Percentiles rank a stretch among this genome's conserved stretches.
These are phyloP conservation scores for Fusarium albosuccineum DNA, from an alignment of 2,329 filamentous ascomycete genomes.

Conservation along the genomic window DNA sequence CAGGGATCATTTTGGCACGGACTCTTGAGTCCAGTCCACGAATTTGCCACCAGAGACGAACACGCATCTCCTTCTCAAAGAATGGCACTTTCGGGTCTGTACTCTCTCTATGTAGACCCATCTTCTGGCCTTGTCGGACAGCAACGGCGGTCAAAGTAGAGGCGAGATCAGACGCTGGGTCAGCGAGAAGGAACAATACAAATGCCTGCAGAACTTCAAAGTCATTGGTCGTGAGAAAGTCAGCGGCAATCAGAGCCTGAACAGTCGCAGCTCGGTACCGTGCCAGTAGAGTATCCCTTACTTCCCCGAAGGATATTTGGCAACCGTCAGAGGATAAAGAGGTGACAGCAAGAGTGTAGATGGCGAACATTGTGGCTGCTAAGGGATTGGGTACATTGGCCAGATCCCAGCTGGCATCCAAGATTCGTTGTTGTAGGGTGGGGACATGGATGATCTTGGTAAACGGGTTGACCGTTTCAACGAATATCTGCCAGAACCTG, in stretches of 20 bases:
- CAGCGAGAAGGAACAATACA: slow-evolving; percentile 46
- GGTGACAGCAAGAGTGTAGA: slow-evolving; percentile 46
- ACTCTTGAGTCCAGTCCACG: slow-evolving; percentile 36
- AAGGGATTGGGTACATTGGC: slow-evolving; percentile 30
- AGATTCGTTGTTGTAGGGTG: slow-evolving; percentile 47
- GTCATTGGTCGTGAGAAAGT: slow-evolving; percentile 45
- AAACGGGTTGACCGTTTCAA: slow-evolving; percentile 50
- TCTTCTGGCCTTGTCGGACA: slow-evolving; percentile 43
- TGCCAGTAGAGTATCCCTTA: slow-evolving; percentile 24
- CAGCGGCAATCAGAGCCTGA: slow-evolving; percentile 42
- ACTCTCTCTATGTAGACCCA: slow-evolving; percentile 39
- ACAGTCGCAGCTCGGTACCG: slow-evolving; percentile 44
- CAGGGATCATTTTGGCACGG: slow-evolving; percentile 10
- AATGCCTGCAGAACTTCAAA: slow-evolving; percentile 50
- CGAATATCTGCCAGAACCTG: slow-evolving; percentile 50
- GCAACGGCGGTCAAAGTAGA: slow-evolving; percentile 41
- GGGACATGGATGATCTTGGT: slow-evolving; percentile 51
- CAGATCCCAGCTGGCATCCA: slow-evolving; percentile 48
- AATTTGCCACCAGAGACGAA: slow-evolving; percentile 48
- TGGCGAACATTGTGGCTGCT: slow-evolving; percentile 44
- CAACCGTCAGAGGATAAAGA: slow-evolving; percentile 39
- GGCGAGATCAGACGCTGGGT: slow-evolving; percentile 47
- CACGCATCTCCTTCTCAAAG: slow-evolving; percentile 47
- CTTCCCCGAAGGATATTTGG: slow-evolving; percentile 25
- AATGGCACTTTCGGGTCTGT: slow-evolving; percentile 28